Evolutionary conservation across 2,329 filamentous ascomycete genomes (phyloP).

Genomic region (Fusarium vanettenii): DNA sequence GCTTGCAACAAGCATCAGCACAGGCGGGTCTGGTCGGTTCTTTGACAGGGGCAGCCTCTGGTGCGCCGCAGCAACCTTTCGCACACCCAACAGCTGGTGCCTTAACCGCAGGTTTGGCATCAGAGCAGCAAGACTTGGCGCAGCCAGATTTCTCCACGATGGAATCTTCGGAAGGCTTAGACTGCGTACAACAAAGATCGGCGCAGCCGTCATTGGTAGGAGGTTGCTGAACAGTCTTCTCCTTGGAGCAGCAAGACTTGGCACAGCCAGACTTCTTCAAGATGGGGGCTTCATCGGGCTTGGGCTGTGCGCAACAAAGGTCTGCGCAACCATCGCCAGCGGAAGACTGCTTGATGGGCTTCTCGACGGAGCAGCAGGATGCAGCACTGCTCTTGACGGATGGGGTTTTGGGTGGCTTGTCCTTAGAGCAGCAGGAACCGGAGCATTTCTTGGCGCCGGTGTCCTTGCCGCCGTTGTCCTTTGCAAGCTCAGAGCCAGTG

Average conservation of each 20-base stretch:
- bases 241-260: background rate
- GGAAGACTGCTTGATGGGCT: background rate
- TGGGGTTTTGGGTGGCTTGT: background rate
- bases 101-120: background rate
- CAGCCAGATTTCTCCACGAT: background rate
- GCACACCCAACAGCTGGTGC: background rate
- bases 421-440: slow-evolving; percentile 17
- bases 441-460: background rate
- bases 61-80: slow-evolving; percentile 1
- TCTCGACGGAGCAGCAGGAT: background rate
- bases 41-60: background rate
- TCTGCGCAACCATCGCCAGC: background rate
- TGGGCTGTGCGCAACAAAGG: background rate
- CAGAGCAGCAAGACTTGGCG: background rate
- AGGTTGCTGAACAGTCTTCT: background rate
- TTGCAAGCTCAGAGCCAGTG: background rate
- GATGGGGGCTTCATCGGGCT: background rate
- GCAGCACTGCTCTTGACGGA: background rate
- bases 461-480: background rate
- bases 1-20: slow-evolving; percentile 17
- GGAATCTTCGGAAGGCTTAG: background rate
- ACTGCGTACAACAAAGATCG: background rate
- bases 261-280: background rate
- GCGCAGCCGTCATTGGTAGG: background rate
- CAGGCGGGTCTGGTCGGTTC: background rate